These are phyloP conservation scores for Penicillium waksmanii DNA, from an alignment of 495 filamentous ascomycete genomes.

Conservation along the genomic window DNA sequence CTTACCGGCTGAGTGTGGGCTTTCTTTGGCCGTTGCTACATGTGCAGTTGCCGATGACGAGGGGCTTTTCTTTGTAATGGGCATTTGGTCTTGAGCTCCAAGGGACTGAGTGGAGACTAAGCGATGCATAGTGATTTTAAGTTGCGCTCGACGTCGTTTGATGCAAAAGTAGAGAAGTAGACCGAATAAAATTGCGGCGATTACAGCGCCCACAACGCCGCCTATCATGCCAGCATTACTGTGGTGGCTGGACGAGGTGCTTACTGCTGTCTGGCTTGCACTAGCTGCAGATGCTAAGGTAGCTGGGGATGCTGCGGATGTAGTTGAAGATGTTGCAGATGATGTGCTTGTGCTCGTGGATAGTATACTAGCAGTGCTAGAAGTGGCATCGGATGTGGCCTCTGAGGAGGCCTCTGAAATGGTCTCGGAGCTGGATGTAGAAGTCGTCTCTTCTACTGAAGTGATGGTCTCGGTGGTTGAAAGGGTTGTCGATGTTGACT, in stretches of 20 bases:
- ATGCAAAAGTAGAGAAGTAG: constrained; percentile 27
- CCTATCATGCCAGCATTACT: constrained; percentile 32
- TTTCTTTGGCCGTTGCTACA: not conserved
- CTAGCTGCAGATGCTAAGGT: constrained; percentile 3
- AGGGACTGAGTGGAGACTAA: not conserved
- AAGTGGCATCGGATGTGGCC: not conserved
- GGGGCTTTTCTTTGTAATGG: constrained; percentile 3
- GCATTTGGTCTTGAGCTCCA: constrained; percentile 7
- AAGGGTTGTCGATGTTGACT: constrained; percentile 3
- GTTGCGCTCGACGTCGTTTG: constrained; percentile 21
- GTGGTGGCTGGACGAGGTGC: constrained; percentile 9
- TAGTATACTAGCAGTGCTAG: not conserved
- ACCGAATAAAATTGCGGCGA: constrained; percentile 23
- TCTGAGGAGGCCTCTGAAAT: not conserved
- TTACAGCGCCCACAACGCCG: constrained; percentile 30
- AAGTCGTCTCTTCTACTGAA: not conserved
- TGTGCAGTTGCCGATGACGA: not conserved
- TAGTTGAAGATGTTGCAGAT: not conserved
- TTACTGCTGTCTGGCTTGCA: not conserved
- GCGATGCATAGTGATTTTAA: constrained; percentile 6
- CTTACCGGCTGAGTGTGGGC: not conserved
- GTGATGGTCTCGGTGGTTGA: not conserved
- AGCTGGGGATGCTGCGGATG: constrained; percentile 4
- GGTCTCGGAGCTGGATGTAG: not conserved
- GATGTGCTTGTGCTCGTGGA: constrained; percentile 3